Evolutionary conservation across 805 yeast species (phyloP).

Genomic region (Kazachstania psychrophila): DNA sequence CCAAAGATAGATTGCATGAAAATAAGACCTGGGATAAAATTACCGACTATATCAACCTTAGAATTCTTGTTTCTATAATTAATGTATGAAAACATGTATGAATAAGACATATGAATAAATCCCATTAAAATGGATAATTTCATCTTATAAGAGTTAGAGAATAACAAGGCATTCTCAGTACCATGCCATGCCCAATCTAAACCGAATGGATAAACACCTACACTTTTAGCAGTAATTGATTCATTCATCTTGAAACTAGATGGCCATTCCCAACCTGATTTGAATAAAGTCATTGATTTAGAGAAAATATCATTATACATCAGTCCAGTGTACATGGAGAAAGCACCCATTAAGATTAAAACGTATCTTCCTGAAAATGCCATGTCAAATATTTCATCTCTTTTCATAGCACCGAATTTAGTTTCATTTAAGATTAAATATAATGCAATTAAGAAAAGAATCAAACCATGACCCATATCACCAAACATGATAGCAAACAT

Average conservation of each 20-base stretch:
- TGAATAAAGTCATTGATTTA: slow-evolving; percentile 77
- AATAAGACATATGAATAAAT: slow-evolving; percentile 86
- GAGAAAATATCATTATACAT: slow-evolving; percentile 92
- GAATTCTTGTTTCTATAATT: slow-evolving; percentile 65
- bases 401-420: slow-evolving; percentile 53
- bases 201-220: slow-evolving; percentile 74
- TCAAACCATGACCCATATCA: slow-evolving; percentile 92
- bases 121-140: slow-evolving; percentile 93
- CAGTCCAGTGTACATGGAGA: slow-evolving; percentile 92
- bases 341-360: slow-evolving; percentile 81
- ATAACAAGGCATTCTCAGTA: slow-evolving; percentile 80
- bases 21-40: slow-evolving; percentile 85
- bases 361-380: slow-evolving; percentile 91
- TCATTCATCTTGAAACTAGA: slow-evolving; percentile 60
- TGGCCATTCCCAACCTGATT: slow-evolving; percentile 94
- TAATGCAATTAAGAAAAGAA: slow-evolving; percentile 66
- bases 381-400: slow-evolving; percentile 95
- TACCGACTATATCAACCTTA: slow-evolving; percentile 75
- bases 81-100: slow-evolving; percentile 73
- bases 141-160: slow-evolving; percentile 95
- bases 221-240: slow-evolving; percentile 52
- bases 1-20: slow-evolving; percentile 98
- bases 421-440: slow-evolving; percentile 66
- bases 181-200: slow-evolving; percentile 97
- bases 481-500: slow-evolving; percentile 99